Evolutionary conservation across 2,329 filamentous ascomycete genomes (phyloP).

Genomic region (Hymenoscyphus infarciens): DNA sequence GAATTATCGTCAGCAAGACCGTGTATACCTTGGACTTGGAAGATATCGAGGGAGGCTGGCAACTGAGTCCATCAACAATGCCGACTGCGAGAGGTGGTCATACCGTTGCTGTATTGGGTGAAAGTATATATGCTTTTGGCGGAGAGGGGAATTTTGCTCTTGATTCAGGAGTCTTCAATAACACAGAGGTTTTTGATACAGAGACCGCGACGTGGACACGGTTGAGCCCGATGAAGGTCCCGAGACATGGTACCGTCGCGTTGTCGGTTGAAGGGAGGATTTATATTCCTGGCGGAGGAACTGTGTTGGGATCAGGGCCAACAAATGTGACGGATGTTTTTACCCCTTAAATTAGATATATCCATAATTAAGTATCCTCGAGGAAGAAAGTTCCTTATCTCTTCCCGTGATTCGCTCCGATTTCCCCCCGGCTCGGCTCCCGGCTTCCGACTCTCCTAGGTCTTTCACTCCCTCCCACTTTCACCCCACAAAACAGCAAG

Average conservation of each 20-base stretch:
- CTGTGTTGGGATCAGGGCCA: constrained; percentile 5
- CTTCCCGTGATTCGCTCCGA: too few species aligned
- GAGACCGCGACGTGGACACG: constrained; percentile 27
- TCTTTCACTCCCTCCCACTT: too few species aligned
- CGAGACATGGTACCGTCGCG: constrained; percentile 37
- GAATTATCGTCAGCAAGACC: constrained; percentile 34
- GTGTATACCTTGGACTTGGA: constrained; percentile 38
- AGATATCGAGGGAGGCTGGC: constrained; percentile 25
- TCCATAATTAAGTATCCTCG: too few species aligned
- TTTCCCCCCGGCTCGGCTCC: too few species aligned
- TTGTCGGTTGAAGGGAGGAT: constrained; percentile 30
- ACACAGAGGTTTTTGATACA: constrained; percentile 36
- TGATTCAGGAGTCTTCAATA: constrained; percentile 30
- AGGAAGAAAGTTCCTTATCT: too few species aligned
- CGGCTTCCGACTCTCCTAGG: too few species aligned
- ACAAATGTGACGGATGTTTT: background rate
- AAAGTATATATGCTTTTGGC: constrained; percentile 37
- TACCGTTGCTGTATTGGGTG: constrained; percentile 28
- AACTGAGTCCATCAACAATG: constrained; percentile 30
- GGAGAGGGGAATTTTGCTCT: constrained; percentile 37
- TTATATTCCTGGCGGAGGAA: constrained; percentile 38
- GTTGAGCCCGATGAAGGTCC: constrained; percentile 33
- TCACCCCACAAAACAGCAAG: too few species aligned
- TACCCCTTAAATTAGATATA: too few species aligned
- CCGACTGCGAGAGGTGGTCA: constrained; percentile 39